Evolutionary conservation across 169 alveolate genomes (phyloP).

Genomic region (Miamiensis avidus): DNA sequence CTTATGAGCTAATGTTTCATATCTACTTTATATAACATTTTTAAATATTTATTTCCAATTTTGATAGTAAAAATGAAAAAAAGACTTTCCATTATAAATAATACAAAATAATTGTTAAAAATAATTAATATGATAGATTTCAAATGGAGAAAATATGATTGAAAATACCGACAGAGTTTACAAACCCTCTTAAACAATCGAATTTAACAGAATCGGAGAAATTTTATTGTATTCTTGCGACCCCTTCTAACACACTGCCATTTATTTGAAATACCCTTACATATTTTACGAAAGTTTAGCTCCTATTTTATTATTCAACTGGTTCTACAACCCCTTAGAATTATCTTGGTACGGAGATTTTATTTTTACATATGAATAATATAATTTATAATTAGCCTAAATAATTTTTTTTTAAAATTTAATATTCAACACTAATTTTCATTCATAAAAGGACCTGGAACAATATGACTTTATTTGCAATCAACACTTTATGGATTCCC

Average conservation of each 20-base stretch:
- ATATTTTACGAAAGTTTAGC: slow-evolving; percentile 53
- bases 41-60: too few relatives aligned
- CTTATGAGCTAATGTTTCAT: too few relatives aligned
- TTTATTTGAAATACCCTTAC: slow-evolving; percentile 74
- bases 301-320: slow-evolving; percentile 65
- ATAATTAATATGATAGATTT: background rate
- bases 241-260: slow-evolving; percentile 53
- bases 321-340: slow-evolving; percentile 65
- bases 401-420: too few relatives aligned
- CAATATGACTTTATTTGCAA: slow-evolving; percentile 38
- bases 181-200: slow-evolving; percentile 69
- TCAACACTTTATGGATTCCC: slow-evolving; percentile 66
- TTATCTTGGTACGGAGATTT: slow-evolving; percentile 68
- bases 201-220: slow-evolving; percentile 75
- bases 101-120: too few relatives aligned
- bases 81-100: background rate
- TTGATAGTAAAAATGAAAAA: too few relatives aligned
- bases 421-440: background rate
- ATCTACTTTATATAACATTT: too few relatives aligned
- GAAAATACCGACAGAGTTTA: slow-evolving; percentile 66
- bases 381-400: background rate
- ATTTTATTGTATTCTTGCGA: slow-evolving; percentile 70
- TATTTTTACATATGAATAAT: too few relatives aligned
- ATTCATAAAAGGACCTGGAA: background rate
- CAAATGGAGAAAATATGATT: slow-evolving; percentile 24